Conservation (phyloP, 2,329 filamentous ascomycete genomes). For the Fusarium sambucinum region DNA sequence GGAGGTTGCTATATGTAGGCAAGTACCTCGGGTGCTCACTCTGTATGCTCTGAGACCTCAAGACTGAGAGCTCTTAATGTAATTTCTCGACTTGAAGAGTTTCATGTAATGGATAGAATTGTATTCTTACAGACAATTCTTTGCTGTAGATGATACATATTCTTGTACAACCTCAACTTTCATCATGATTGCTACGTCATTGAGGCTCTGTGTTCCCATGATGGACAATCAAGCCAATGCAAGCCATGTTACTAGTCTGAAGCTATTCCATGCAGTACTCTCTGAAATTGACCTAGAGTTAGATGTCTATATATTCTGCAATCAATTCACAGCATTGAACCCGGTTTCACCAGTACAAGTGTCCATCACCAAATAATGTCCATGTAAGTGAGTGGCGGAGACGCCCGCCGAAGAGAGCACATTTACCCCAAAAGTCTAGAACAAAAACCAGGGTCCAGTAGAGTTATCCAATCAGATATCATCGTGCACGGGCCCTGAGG, state of each 20-base stretch:
- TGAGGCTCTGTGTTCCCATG: constrained; percentile 37
- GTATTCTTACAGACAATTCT: rapidly evolving
- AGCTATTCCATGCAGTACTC: not conserved
- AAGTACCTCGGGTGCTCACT: not conserved
- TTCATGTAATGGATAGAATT: rapidly evolving
- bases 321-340: too few species aligned
- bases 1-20: constrained; percentile 1
- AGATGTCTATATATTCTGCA: not conserved
- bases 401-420: constrained; percentile 8
- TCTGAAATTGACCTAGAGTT: rapidly evolving
- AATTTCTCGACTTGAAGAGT: not conserved
- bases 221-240: constrained; percentile 6
- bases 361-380: constrained; percentile 14
- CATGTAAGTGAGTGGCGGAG: constrained; percentile 29
- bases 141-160: not conserved
- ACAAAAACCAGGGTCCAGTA: constrained; percentile 33
- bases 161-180: not conserved
- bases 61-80: not conserved
- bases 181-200: constrained; percentile 43
- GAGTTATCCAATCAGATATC: constrained; percentile 35
- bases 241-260: constrained; percentile 8
- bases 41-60: not conserved
- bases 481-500: constrained; percentile 48
- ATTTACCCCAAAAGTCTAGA: constrained; percentile 32
- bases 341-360: not conserved